Evolutionary conservation across 805 yeast genomes (phyloP).

Genomic region (Jamesozyma hellenica): DNA sequence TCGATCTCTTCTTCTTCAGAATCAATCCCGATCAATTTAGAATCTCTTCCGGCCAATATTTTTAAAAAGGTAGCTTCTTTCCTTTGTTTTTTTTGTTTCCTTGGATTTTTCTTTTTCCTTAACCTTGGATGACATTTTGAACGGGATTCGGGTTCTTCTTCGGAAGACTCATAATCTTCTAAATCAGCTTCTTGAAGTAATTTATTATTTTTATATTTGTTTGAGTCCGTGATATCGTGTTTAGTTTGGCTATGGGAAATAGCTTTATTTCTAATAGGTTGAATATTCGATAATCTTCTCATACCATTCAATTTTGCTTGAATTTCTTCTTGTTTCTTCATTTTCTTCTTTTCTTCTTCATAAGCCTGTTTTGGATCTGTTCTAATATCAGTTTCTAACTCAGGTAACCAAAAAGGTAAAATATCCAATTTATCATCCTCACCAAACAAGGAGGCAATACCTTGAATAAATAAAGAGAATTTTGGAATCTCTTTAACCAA

Average conservation of each 20-base stretch:
- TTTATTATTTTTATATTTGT: background rate
- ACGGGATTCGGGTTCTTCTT: slow-evolving; percentile 24
- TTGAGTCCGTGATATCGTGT: no score
- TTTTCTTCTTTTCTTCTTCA: slow-evolving; percentile 50
- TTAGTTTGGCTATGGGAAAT: background rate
- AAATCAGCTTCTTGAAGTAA: slow-evolving; percentile 34
- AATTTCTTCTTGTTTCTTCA: slow-evolving; percentile 36
- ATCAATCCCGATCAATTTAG: slow-evolving; percentile 47
- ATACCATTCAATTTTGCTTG: slow-evolving; percentile 29
- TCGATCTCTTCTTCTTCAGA: slow-evolving; percentile 82
- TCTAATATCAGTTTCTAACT: slow-evolving; percentile 68
- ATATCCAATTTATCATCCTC: slow-evolving; percentile 79
- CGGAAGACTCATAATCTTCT: slow-evolving; percentile 50
- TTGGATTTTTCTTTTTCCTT: slow-evolving; percentile 6
- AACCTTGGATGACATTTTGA: background rate
- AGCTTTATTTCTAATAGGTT: background rate
- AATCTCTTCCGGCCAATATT: slow-evolving; percentile 33
- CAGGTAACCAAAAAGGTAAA: slow-evolving; percentile 92
- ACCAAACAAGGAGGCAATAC: slow-evolving; percentile 75
- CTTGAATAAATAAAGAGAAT: slow-evolving; percentile 87
- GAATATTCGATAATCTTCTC: slow-evolving; percentile 26
- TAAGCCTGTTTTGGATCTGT: slow-evolving; percentile 72
- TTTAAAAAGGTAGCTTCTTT: slow-evolving; percentile 28
- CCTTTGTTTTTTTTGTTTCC: slow-evolving; percentile 23
- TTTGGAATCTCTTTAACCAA: slow-evolving; percentile 89